Base-by-base conservation (phyloP, 2,329 filamentous ascomycete genomes). In the Alternaria postmessia region DNA sequence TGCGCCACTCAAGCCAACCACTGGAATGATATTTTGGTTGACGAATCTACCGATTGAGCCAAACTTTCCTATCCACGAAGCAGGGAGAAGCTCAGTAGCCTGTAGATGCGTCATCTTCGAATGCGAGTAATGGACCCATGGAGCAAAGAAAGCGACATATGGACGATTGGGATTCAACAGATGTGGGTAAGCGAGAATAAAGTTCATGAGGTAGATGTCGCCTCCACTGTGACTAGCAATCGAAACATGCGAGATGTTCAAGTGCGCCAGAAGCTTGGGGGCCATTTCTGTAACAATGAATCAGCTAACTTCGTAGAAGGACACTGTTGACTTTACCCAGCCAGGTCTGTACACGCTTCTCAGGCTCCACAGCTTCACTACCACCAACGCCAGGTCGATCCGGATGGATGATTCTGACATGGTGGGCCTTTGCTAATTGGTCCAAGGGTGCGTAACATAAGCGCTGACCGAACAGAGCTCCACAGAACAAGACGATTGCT, bases 161-260 rank as follows among this genome's bases (percentile, higher is more conserved):
- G 74, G 72, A 24, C 54, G 64, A 3, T 53, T 44, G 7, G 72
- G 73, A 46, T 74, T 67, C 26, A 76, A 51, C 12, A 77, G 51
- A 43, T 70, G 56, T 8, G 72, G 71, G 44, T 73, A 68, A 7
- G 63, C 66, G 22, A 75, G 66, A 16, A 74, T 43, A 3, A 70
- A 71, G 56, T 76, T 75, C 43, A 76, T 51, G 14, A 67, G 62
- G 62, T 75, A 76, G 49, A 75, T 67, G 43, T 62, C 61, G 36
- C 74, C 75, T 39, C 71, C 73, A 46, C 73, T 76, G 59, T 76
- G 72, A 48, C 72, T 72, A 36, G 73, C 72, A 22, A 76, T 54
- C n/a, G 73, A 72, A 20, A 76, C 63, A 53, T 75, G 62, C n/a
- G 61, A 28, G 44, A 77, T 69, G 14, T 63, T 47, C n/a, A 77